A percentile compares a stretch with the other conserved stretches of the same genome.
These are phyloP conservation scores for Ephemerocybe angulata DNA, from an alignment of 768 basidiomycete species.

Conservation along the genomic window DNA sequence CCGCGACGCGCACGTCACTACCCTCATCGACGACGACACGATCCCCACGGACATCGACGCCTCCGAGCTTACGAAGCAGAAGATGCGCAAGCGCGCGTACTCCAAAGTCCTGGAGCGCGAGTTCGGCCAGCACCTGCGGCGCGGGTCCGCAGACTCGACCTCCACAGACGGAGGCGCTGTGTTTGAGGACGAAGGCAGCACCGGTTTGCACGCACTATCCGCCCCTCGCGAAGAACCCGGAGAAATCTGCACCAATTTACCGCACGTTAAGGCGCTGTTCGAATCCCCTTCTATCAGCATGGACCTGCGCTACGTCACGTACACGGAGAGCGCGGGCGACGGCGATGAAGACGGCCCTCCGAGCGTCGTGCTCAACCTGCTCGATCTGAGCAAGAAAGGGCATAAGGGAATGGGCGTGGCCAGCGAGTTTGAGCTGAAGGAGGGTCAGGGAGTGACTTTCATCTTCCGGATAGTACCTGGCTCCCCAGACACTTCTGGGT, in stretches of 20 bases:
- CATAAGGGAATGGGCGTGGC: constrained; percentile 69
- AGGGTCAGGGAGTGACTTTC: constrained; percentile 91
- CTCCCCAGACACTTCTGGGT: no score
- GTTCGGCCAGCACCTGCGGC: background rate
- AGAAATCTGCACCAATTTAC: no score
- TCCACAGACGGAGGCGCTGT: no score
- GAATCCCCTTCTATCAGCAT: constrained; percentile 53
- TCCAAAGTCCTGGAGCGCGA: background rate
- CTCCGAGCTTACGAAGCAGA: background rate
- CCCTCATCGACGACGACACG: constrained; percentile 45
- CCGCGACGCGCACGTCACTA: constrained; percentile 64
- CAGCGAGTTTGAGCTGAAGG: constrained; percentile 57
- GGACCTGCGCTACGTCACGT: constrained; percentile 75
- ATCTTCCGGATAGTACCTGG: constrained; percentile 68
- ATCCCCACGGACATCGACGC: constrained; percentile 17
- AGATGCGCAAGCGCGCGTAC: background rate
- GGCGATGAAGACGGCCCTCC: constrained; percentile 45
- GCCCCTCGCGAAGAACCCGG: background rate
- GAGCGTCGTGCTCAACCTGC: constrained; percentile 48
- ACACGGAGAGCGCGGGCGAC: constrained; percentile 29
- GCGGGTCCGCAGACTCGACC: no score
- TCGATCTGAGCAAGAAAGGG: constrained; percentile 67
- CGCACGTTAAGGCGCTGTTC: constrained; percentile 60
- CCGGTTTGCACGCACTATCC: no score
- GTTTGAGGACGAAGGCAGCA: background rate